A percentile compares a stretch with the other conserved stretches of the same genome.
Conservation (phyloP, 768 basidiomycete genomes). For the Lepiota subincarnata region DNA sequence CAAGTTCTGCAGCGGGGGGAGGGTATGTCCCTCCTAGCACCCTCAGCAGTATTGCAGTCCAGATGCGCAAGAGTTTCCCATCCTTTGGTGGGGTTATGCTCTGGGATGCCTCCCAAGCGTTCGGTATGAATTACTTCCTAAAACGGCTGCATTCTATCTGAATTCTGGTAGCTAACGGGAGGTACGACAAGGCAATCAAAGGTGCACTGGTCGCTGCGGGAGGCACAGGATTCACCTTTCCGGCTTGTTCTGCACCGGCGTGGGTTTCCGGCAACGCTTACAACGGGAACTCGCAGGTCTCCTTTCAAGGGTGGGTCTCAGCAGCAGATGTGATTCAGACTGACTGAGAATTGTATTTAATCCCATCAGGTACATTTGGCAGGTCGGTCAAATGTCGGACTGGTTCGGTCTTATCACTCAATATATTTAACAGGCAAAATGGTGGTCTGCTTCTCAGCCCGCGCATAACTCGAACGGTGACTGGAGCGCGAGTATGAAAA, state of each 20-base stretch:
- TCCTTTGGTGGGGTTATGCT: conserved; percentile 65
- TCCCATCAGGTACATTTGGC: conserved; percentile 54
- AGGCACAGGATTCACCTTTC: conserved; percentile 66
- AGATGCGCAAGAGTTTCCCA: conserved; percentile 54
- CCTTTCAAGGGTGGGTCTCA: conserved; percentile 47
- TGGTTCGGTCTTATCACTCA: background rate
- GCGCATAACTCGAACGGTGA: conserved; percentile 47
- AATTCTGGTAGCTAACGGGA: conserved; percentile 41
- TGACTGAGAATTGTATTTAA: background rate
- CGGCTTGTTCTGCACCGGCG: conserved; percentile 53
- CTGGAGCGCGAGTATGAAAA: conserved; percentile 57
- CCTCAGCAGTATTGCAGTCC: conserved; percentile 41
- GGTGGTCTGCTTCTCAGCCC: conserved; percentile 48
- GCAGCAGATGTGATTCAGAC: no score
- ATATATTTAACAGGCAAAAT: conserved; percentile 50
- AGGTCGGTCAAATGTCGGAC: conserved; percentile 32
- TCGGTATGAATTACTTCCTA: conserved; percentile 36
- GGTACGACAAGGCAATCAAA: conserved; percentile 60
- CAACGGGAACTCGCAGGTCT: conserved; percentile 45
- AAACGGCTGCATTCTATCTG: conserved; percentile 12
- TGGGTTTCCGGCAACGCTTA: conserved; percentile 48
- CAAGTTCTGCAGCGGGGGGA: conserved; percentile 49
- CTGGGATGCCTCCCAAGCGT: conserved; percentile 48
- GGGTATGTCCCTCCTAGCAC: conserved; percentile 53
- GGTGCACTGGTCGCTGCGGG: conserved; percentile 54